Evolutionary conservation across 2,329 filamentous ascomycete genomes (phyloP).

Genomic region (Trichophyton benhamiae): DNA sequence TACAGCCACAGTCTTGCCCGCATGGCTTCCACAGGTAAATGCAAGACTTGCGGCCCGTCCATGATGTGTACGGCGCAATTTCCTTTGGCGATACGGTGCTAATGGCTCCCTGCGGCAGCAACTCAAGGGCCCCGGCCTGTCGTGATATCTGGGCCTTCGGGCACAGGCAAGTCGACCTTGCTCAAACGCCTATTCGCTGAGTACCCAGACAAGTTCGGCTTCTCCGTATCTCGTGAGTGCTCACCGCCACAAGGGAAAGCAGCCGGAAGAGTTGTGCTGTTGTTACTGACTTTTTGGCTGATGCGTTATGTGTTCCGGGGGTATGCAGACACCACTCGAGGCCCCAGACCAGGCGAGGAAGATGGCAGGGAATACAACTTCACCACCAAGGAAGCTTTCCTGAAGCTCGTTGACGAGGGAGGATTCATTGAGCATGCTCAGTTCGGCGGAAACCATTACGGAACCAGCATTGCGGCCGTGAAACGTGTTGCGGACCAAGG

Average conservation of each 20-base stretch:
- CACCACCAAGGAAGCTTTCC: constrained; percentile 54
- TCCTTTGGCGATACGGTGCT: not conserved
- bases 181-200: constrained; percentile 32
- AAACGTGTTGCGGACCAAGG: constrained; percentile 59
- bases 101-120: constrained; percentile 5
- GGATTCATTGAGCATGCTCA: constrained; percentile 80
- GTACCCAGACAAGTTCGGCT: constrained; percentile 32
- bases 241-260: not conserved
- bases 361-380: constrained; percentile 76
- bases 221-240: constrained; percentile 29
- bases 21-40: constrained; percentile 4
- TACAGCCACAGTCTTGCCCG: not conserved
- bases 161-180: constrained; percentile 33
- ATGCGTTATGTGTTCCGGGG: not conserved
- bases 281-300: not conserved
- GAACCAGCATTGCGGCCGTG: constrained; percentile 69
- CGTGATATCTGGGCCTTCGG: constrained; percentile 31
- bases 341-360: constrained; percentile 60
- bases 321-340: constrained; percentile 59
- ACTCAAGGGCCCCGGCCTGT: constrained; percentile 28
- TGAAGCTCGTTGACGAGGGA: constrained; percentile 51
- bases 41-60: not conserved
- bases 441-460: constrained; percentile 79
- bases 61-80: not conserved
- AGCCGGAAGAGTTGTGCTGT: not conserved